Evolutionary conservation across 371 early-diverging fungal genomes (phyloP), one percentile per base, ranked within the genome.

Genomic region (Batrachochytrium dendrobatidis): DNA sequence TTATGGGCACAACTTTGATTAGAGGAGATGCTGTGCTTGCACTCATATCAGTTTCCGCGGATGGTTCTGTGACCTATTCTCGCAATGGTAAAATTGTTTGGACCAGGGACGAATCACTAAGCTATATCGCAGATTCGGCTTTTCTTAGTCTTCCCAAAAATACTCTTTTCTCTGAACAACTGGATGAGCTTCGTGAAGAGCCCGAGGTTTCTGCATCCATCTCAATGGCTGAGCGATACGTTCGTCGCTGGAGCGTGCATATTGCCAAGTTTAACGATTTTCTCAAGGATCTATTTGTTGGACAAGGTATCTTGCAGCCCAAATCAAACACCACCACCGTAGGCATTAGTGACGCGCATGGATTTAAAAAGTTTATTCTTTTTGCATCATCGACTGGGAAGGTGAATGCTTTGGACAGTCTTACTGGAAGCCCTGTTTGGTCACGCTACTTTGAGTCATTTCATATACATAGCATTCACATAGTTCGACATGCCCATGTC

Each of bases 41-140:
- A 34, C 34, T 71, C 50, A 68, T 80, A n/a, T 72, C 72, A 1
- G 74, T 81, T 6, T 75, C 79, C 39, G 68, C 73, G 35, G 86
- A 84, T 34, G 83, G 83, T 0, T 83, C 84, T 22, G 66, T 80
- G 43, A 77, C 71, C 26, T 29, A 67, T 15, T 51, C 69, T 7
- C 63, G 50, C 3, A 61, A 53, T 26, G 58, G 53, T 28, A 68
- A 69, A 34, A 34, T 75, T 3, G 49, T 74, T 6, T 95, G 95
- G 95, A 77, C 83, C 26, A 85, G 92, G 33, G 87, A 92, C 51
- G 95, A 95, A 69, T 77, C 89, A 17, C 74, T 94, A 60, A 82
- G 89, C 0, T 76, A 84, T 33, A 72, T 79, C 6, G 72, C 73
- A 1, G 81, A 80, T n/a, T 76, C 86, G 34, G 86, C 80, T 59